phyloP scores from a whole-genome alignment of 345 rosid species.

The Atalantia buxifolia region DNA sequence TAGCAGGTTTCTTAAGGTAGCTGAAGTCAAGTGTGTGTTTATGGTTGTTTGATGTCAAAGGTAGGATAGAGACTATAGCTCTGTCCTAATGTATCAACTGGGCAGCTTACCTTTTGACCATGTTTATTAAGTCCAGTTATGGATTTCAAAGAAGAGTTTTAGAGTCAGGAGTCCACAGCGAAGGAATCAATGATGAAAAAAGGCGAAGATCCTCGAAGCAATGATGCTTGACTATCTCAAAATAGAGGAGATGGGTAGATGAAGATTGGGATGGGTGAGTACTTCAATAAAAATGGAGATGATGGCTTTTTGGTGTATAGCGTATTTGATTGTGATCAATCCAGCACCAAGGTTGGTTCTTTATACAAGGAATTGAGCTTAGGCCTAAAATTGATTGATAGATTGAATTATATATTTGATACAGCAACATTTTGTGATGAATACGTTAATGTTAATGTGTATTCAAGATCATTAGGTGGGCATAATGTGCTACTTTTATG shows the following conservation, averaged over 20 bases:
- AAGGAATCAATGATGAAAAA: not conserved
- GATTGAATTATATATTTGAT: not conserved
- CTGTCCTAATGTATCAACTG: slow-evolving; percentile 18
- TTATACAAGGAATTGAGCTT: slow-evolving; percentile 35
- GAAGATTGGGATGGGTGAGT: slow-evolving; percentile 42
- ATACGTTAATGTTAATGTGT: not conserved
- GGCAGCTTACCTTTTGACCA: slow-evolving; percentile 24
- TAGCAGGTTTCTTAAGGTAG: slow-evolving; percentile 27
- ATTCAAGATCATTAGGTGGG: not conserved
- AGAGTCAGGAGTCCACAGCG: not conserved
- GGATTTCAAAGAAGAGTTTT: slow-evolving; percentile 11
- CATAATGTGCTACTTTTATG: not conserved
- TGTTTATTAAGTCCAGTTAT: not conserved
- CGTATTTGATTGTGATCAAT: not conserved
- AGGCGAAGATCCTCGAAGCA: not conserved
- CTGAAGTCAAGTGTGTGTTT: slow-evolving; percentile 5
- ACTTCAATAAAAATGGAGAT: slow-evolving; percentile 28
- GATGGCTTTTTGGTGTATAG: slow-evolving; percentile 18
- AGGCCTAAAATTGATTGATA: slow-evolving; percentile 23
- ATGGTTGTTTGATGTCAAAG: slow-evolving; percentile 9
- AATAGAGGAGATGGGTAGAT: slow-evolving; percentile 41
- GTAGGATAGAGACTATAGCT: slow-evolving; percentile 12
- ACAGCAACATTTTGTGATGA: not conserved
- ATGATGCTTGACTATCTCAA: not conserved
- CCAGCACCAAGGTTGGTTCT: slow-evolving; percentile 20